These are phyloP conservation scores for Brassica napus DNA, from an alignment of 345 rosid genomes.

Conservation along the genomic window Da-Ae NC_063450.1:48170001-48170500, in stretches of 20 bases:
- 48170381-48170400: neutral
- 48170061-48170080: neutral
- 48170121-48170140: neutral
- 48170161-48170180: neutral
- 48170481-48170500: neutral
- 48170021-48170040: neutral
- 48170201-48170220: neutral
- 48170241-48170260: neutral
- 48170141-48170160: neutral
- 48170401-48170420: constrained; percentile 4
- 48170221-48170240: neutral
- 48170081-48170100: neutral
- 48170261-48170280: neutral
- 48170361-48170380: neutral
- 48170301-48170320: neutral
- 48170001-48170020: neutral
- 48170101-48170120: neutral
- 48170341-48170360: constrained; percentile 22
- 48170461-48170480: neutral
- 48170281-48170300: neutral
- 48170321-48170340: constrained; percentile 19
- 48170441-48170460: constrained; percentile 2
- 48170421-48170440: constrained; percentile 7
- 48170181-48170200: neutral
- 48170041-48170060: neutral